phyloP scores from a whole-genome alignment of 306 rosid genomes.

The Ochetophila trinervis region DNA sequence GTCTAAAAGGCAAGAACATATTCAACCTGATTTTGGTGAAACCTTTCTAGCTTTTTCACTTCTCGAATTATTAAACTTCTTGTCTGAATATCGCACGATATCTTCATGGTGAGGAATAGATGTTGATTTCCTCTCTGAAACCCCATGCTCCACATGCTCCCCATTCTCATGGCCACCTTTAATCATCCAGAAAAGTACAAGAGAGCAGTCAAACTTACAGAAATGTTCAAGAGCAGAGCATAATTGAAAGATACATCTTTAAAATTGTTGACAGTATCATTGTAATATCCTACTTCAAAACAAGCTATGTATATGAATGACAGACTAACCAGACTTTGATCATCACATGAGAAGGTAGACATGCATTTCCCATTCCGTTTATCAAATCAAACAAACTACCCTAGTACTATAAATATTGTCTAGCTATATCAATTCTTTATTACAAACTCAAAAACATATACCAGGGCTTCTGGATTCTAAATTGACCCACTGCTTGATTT shows the following conservation, averaged over 20 bases:
- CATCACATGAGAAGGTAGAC: no score
- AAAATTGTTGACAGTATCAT: background rate
- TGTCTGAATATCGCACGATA: constrained; percentile 29
- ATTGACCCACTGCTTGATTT: no score
- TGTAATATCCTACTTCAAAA: background rate
- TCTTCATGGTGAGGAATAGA: constrained; percentile 38
- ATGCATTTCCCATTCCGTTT: no score
- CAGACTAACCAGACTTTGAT: background rate
- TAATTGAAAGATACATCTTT: background rate
- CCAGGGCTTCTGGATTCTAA: no score
- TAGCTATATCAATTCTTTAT: no score
- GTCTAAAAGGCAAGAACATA: constrained; percentile 13
- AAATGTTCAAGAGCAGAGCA: background rate
- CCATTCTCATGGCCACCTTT: constrained; percentile 34
- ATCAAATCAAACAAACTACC: no score
- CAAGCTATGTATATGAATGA: no score
- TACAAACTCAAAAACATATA: no score
- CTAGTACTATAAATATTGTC: no score
- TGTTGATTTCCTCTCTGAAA: constrained; percentile 41
- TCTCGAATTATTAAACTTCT: constrained; percentile 36
- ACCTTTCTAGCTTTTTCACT: constrained; percentile 32
- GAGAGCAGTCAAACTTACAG: background rate
- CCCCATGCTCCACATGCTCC: constrained; percentile 36
- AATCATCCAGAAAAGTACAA: constrained; percentile 13
- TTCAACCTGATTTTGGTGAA: constrained; percentile 53